Conservation (phyloP, 75 land plant species). For the Adiantum capillusveneris region DNA sequence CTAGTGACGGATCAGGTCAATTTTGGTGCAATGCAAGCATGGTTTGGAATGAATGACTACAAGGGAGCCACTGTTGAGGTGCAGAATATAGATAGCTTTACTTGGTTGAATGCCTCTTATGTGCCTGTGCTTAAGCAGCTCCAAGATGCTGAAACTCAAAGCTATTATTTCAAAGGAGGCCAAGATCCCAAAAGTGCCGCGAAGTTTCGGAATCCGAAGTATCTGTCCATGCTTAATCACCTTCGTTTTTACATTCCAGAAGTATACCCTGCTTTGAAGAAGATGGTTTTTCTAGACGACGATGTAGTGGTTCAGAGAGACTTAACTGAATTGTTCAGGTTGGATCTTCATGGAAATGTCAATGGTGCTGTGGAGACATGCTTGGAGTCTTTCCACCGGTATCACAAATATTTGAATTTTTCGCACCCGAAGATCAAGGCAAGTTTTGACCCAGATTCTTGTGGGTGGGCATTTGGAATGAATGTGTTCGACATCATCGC, state of each 20-base stretch:
- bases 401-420: constrained; percentile 81
- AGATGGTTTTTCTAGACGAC: constrained; percentile 85
- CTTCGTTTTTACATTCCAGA: constrained; percentile 89
- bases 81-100: constrained; percentile 62
- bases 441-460: constrained; percentile 89
- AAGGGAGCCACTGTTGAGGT: constrained; percentile 64
- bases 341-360: constrained; percentile 79
- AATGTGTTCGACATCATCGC: constrained; percentile 74
- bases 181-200: constrained; percentile 44
- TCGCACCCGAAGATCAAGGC: constrained; percentile 74
- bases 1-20: constrained; percentile 83
- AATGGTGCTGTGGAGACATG: constrained; percentile 95
- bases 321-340: constrained; percentile 52
- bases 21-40: constrained; percentile 76
- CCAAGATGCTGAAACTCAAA: constrained; percentile 74
- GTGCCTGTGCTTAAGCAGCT: constrained; percentile 94
- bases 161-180: constrained; percentile 65
- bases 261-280: constrained; percentile 70
- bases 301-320: constrained; percentile 86
- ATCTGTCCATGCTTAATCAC: constrained; percentile 87
- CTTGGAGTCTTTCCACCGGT: constrained; percentile 91
- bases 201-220: constrained; percentile 89
- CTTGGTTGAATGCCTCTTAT: constrained; percentile 86
- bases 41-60: constrained; percentile 69
- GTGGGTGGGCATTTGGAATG: constrained; percentile 99